Evolutionary conservation across 2,329 filamentous ascomycete species (phyloP).

Genomic region (Dactylellina parvicollis): DNA sequence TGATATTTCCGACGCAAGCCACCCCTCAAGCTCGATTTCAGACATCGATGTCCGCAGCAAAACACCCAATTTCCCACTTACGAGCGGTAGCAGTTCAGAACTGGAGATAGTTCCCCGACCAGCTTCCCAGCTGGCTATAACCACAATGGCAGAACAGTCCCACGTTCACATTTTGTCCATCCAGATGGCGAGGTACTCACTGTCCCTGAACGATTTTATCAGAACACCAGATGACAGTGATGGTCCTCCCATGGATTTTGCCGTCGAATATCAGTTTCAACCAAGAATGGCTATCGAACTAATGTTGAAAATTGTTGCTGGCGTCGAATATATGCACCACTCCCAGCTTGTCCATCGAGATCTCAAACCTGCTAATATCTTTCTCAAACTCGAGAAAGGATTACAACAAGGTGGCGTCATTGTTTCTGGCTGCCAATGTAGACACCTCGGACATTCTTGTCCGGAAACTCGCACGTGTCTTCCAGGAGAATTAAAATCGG

Average conservation of each 20-base stretch:
- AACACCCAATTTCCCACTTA: conserved; percentile 44
- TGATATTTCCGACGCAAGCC: neutral
- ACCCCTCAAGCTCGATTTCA: neutral
- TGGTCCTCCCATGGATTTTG: conserved; percentile 56
- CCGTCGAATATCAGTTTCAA: conserved; percentile 71
- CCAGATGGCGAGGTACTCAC: conserved; percentile 74
- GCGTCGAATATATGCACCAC: conserved; percentile 72
- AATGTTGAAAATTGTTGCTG: conserved; percentile 70
- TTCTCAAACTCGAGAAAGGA: conserved; percentile 66
- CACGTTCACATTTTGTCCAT: conserved; percentile 63
- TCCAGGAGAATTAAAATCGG: conserved; percentile 25
- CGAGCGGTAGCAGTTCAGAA: conserved; percentile 59
- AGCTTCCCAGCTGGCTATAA: conserved; percentile 38
- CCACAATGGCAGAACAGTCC: conserved; percentile 59
- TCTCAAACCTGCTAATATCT: conserved; percentile 75
- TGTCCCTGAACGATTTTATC: conserved; percentile 71
- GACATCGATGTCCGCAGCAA: conserved; percentile 7
- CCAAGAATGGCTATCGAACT: conserved; percentile 68
- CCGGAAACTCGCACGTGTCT: conserved; percentile 60
- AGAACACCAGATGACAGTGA: conserved; percentile 59
- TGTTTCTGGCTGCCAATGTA: conserved; percentile 65
- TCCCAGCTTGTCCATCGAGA: conserved; percentile 73
- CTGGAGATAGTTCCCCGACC: conserved; percentile 56
- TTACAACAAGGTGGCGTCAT: conserved; percentile 63
- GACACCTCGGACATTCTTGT: conserved; percentile 54